Base-by-base conservation (phyloP, 495 filamentous ascomycete genomes). In the Chaetomium tenue region DNA sequence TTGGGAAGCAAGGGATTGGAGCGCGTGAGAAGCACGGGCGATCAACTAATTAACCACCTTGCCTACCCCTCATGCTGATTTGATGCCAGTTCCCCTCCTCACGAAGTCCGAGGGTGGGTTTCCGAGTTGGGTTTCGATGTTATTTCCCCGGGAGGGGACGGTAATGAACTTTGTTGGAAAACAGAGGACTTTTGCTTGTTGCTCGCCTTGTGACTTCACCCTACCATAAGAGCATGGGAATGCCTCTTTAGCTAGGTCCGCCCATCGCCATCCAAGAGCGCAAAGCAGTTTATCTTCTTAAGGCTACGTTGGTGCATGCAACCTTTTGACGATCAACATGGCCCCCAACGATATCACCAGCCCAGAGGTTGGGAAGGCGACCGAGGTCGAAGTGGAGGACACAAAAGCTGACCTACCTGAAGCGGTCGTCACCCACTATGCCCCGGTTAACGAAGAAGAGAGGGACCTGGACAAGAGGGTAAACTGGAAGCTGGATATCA, bases 401-500 rank as follows among this genome's bases (percentile, higher is more conserved):
- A 12, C 28, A 15, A 55, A 55, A 12, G 18, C 16, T n/a, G 52
- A 4, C 8, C 18, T 28, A 15, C 12, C 9, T 37, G 28, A 55
- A 55, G 9, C 5, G 7, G 18, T 56, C 20, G 37, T 11, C 55
- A 44, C 33, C 22, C 55, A 58, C 13, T 58, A 58, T 58, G 20
- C 55, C 9, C 55, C 55, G 3, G 55, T 4, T 11, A 44, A n/a
- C 55, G 37, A 58, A 39, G 55, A 1, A 0, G 55, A 58, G 37
- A 44, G 20, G 22, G 37, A 13, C 11, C 15, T 58, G 20, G 55
- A 58, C 37, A 58, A 26, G 55, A 58, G 13, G 39, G 16, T 58
- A 20, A 58, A 58, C 37, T 44, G 9, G 39, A 58, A 58, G 20
- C 12, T 58, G 33, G 55, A 58, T 23, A 3, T 58, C 5, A 26